These are phyloP conservation scores for Cylindrotheca fusiformis DNA, from an alignment of 108 stramenopile genomes.

Conservation along the genomic window DNA sequence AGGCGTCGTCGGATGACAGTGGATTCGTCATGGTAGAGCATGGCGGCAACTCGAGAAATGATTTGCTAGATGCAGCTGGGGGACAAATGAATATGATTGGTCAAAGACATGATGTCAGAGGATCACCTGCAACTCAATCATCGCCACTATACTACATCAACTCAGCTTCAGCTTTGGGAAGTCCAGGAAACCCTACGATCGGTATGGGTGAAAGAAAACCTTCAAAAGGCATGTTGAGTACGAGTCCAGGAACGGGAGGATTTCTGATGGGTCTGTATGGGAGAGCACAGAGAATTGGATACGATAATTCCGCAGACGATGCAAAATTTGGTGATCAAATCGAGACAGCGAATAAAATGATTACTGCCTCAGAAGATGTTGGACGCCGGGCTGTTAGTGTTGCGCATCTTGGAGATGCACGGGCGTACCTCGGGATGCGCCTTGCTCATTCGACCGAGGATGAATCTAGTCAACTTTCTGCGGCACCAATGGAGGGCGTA, in stretches of 20 bases:
- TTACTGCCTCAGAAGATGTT: constrained; percentile 84
- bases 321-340: constrained; percentile 52
- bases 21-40: constrained; percentile 86
- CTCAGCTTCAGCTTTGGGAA: constrained; percentile 2
- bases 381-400: constrained; percentile 84
- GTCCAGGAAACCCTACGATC: neutral
- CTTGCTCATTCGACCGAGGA: constrained; percentile 40
- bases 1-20: constrained; percentile 49
- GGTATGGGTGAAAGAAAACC: constrained; percentile 1
- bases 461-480: constrained; percentile 46
- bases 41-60: constrained; percentile 16
- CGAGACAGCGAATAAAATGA: constrained; percentile 59
- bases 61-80: neutral
- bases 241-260: constrained; percentile 87
- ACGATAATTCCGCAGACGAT: constrained; percentile 7
- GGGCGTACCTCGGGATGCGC: constrained; percentile 83
- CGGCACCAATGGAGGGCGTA: constrained; percentile 74
- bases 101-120: neutral
- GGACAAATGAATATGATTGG: neutral
- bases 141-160: constrained; percentile 8
- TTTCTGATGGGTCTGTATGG: constrained; percentile 70
- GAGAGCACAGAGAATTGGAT: constrained; percentile 25
- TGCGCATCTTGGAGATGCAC: constrained; percentile 81
- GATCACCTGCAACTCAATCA: neutral
- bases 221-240: constrained; percentile 81